Conservation (phyloP, 352 stramenopile species). For the Globisporangium alternatum region DNA sequence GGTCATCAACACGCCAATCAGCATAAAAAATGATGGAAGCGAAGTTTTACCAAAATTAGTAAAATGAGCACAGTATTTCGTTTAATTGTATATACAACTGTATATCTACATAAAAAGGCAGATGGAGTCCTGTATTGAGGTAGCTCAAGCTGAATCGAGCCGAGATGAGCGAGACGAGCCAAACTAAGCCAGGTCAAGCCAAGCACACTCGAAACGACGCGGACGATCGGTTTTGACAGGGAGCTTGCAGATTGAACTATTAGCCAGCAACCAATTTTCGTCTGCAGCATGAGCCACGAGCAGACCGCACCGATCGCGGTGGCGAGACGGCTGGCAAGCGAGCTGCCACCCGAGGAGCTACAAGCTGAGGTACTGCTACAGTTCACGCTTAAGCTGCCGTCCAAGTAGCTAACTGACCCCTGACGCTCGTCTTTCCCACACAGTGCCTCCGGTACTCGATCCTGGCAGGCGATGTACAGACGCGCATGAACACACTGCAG, state of each 20-base stretch:
- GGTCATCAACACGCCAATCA: not conserved
- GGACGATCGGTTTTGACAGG: slow-evolving; percentile 13
- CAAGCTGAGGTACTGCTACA: slow-evolving; percentile 42
- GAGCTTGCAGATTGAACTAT: not conserved
- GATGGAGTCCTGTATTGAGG: too few species aligned
- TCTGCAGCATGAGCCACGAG: slow-evolving; percentile 3
- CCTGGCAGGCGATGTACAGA: slow-evolving; percentile 33
- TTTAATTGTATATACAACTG: too few species aligned
- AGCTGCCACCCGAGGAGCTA: slow-evolving; percentile 53
- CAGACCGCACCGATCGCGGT: slow-evolving; percentile 10
- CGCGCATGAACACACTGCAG: slow-evolving; percentile 47
- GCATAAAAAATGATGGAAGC: too few species aligned
- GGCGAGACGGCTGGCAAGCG: slow-evolving; percentile 39
- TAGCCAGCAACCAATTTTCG: not conserved
- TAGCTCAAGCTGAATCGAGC: not conserved
- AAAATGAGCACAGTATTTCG: not conserved
- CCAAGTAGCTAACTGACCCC: not conserved
- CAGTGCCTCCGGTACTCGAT: slow-evolving; percentile 61
- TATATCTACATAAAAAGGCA: too few species aligned
- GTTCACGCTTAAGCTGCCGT: not conserved
- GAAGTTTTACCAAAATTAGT: too few species aligned
- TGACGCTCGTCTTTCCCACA: not conserved
- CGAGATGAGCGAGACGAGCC: not conserved
- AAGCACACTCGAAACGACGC: slow-evolving; percentile 9
- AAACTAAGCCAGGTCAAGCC: not conserved